Evolutionary conservation across 2,329 filamentous ascomycete species (phyloP), one percentile per base, ranked within the genome.

Genomic region (Penicillium verrucosum): DNA sequence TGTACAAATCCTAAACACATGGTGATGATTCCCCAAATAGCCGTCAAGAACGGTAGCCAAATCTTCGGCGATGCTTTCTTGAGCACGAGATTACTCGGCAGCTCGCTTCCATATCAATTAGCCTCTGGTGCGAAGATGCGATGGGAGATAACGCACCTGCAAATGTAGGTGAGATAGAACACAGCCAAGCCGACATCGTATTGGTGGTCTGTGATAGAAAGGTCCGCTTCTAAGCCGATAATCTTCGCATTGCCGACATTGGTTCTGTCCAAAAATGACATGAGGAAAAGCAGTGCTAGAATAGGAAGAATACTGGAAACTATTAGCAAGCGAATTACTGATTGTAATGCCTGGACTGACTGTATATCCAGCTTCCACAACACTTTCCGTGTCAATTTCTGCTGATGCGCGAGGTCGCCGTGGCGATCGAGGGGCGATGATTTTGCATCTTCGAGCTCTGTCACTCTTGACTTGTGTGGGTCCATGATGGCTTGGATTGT

Each of bases 191-290:
- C 85, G 41, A 83, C 81, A 46, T 85, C 82, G 69, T 88, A 89
- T 66, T 89, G 83, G 53, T 79, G 73, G 56, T 86, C 82, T 5
- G 74, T 81, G 60, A 90, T 83, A 43, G 75, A 68, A 2, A 88
- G 69, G 64, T 86, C 82, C 1, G 74, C 62, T 62, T 87, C 82
- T 14, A 90, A 77, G 0, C 83, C 82, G 50, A 87, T 79, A 9
- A 89, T 84, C 59, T 85, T 85, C 25, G 86, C 87, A 65, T 89
- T 89, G 37, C 87, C 87, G 37, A 89, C 85, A 67, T 89, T 90
- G n/a, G 86, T 88, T 41, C 88, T 81, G 70, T 89, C 87, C 54
- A 84, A 76, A 60, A 83, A 83, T 1, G 85, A 88, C 72, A 84
- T 88, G 10, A 89, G 77, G 62, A 88, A 88, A 1, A 89, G 74